Evolutionary conservation across 345 rosid genomes (phyloP), one percentile per base, ranked within the genome.

Genomic region (Balakata baccata): DNA sequence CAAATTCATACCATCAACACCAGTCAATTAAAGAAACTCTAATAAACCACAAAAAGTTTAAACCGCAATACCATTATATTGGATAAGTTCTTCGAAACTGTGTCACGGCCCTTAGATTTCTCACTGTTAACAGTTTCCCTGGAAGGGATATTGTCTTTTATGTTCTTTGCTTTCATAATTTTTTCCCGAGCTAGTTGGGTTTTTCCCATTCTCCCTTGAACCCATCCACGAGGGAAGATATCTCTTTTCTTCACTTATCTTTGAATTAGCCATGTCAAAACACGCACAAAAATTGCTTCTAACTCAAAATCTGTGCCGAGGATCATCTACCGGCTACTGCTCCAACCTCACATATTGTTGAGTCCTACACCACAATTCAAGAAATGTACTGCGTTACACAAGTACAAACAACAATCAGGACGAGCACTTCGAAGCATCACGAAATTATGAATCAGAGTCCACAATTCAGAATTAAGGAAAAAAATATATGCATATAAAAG

Each of bases 181-280:
- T 11, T 69, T 38, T 5, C 45, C 25, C 56, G 76, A 74, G 71
- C 79, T 79, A 9, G 74, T 85, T 41, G 73, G 77, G 67, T 75
- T 78, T 75, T 83, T 80, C 64, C 75, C 74, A 47, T 65, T 64
- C n/a, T 79, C 86, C 64, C 82, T 78, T 18, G 88, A 78, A 79
- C 82, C 83, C 92, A 88, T 91, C 98, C 97, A 91, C 58, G 91
- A 87, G 34, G 98, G 97, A 86, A 91, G 93, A 83, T 79, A 86
- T 38, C 92, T 86, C 73, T 83, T 85, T 63, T 74, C 70, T 37
- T 45, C 68, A 47, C 75, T 76, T 66, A 59, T 37, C 68, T 78
- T 78, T 22, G 82, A 79, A 79, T 83, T 68, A 41, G 86, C 71
- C 89, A 87, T 87, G 63, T 47, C 69, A 59, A 38, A 64, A 52